Conservation (phyloP, 1,284 basidiomycete genomes). For the Rhizoctonia solani region DNA sequence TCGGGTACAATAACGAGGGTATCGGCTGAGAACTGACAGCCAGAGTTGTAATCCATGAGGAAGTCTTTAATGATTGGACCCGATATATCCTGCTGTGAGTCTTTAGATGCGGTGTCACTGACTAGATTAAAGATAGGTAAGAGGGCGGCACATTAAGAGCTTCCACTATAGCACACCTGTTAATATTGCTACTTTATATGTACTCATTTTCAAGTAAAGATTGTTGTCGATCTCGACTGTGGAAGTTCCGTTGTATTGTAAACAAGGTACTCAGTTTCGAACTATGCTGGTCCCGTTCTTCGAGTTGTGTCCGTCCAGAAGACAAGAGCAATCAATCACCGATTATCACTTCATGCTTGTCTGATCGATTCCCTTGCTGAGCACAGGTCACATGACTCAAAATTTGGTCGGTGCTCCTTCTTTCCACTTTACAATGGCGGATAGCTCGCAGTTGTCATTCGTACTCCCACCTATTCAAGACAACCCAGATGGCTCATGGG, state of each 20-base stretch:
- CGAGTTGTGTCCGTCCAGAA: too few species aligned
- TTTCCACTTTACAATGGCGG: conserved; percentile 18
- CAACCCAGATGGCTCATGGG: conserved; percentile 82
- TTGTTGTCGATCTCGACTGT: too few species aligned
- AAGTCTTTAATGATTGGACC: conserved; percentile 64
- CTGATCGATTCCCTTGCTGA: neutral
- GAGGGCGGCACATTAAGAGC: neutral
- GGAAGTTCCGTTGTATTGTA: too few species aligned
- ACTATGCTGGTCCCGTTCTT: too few species aligned
- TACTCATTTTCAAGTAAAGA: conserved; percentile 4
- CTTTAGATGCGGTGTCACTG: conserved; percentile 66
- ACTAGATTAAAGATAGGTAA: conserved; percentile 48
- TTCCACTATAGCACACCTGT: conserved; percentile 15
- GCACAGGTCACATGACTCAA: conserved; percentile 1
- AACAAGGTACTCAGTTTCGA: too few species aligned
- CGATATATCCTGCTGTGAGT: conserved; percentile 62
- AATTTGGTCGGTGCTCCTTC: conserved; percentile 23
- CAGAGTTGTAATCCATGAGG: conserved; percentile 42
- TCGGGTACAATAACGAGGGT: conserved; percentile 34
- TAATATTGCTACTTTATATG: conserved; percentile 32
- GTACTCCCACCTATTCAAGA: conserved; percentile 76
- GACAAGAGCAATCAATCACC: neutral
- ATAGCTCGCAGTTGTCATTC: conserved; percentile 59
- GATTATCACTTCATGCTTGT: neutral
- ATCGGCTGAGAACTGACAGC: neutral